Evolutionary conservation across 1,284 basidiomycete genomes (phyloP), one percentile per base, ranked within the genome.

Genomic region (Irpex sp.): DNA sequence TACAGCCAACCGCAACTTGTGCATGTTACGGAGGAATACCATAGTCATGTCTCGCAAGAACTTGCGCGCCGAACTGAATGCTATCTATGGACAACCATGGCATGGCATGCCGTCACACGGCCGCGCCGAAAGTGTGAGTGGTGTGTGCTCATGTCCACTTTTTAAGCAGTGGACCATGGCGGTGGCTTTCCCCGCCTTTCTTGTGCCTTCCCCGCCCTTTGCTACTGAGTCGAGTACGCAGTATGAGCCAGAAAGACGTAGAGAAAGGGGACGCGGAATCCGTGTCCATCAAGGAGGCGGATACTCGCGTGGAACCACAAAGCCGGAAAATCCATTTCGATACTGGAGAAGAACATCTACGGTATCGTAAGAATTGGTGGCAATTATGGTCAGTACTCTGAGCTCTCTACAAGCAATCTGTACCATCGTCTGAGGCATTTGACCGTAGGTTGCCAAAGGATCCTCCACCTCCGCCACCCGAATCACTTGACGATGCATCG

Each of bases 381-480:
- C 79, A 86, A 63, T 53, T 77, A 8, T 79, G 78, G 78, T 79
- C 37, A 55, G 71, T 65, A 13, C 56, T 53, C 26, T 9, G 60
- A 31, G 3, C 63, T 37, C 56, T 57, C 46, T 54, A 31, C 51
- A 50, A 56, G 49, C 37, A 54, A 26, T 50, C 37, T 56, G 31
- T 46, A n/a, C 26, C 26, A 35, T n/a, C 26, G 8, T 19, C n/a
- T 19, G 11, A 53, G n/a, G 19, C n/a, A 53, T 33, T 33, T 33
- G 17, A 19, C 19, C 36, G 15, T 60, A 86, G 87, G 87, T 77
- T 85, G 59, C 88, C 87, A 1, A 79, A 79, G 63, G 75, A 84
- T 61, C 79, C 80, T 2, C 88, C 89, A 0, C 81, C 83, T 0
- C 84, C 84, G 1, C 80, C 89, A 0, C 84, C 83, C 3, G 67